phyloP scores from a whole-genome alignment of 164 flowering plant species.

The Cinnamomum chago region DNA sequence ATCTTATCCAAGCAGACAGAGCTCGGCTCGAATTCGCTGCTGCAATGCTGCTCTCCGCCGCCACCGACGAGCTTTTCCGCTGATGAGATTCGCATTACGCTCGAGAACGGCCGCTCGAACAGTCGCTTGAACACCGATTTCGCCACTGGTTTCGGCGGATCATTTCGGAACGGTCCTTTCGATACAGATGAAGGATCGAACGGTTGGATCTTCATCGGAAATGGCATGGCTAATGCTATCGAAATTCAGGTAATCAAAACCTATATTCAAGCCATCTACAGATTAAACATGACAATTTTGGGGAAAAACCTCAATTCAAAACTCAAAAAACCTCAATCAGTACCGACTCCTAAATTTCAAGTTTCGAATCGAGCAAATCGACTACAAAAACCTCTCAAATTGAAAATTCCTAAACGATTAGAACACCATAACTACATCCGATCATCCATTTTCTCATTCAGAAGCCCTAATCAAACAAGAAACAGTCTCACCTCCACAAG shows the following conservation, averaged over 20 bases:
- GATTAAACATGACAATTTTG: background rate
- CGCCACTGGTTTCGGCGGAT: conserved; percentile 46
- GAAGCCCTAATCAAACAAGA: conserved; percentile 4
- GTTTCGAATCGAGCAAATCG: background rate
- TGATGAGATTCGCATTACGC: conserved; percentile 48
- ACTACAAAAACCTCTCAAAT: background rate
- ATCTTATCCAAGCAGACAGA: conserved; percentile 78
- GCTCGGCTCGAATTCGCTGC: conserved; percentile 71
- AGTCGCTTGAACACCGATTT: conserved; percentile 77
- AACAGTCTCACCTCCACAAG: background rate
- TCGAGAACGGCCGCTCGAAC: conserved; percentile 69
- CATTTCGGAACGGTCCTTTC: conserved; percentile 26
- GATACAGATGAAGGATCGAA: conserved; percentile 31
- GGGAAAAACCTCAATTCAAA: background rate
- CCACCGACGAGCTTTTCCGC: conserved; percentile 35
- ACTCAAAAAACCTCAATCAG: background rate
- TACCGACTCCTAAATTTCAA: background rate
- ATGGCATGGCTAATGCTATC: conserved; percentile 29
- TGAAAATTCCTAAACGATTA: no score
- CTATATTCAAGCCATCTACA: background rate
- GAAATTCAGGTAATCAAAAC: background rate
- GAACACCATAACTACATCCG: background rate
- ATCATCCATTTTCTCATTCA: conserved; percentile 1
- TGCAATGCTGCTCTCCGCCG: conserved; percentile 17
- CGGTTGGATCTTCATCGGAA: conserved; percentile 90